These are phyloP conservation scores for Euphorbia tirucalli DNA, from an alignment of 345 rosid genomes.

Conservation along the genomic window DNA sequence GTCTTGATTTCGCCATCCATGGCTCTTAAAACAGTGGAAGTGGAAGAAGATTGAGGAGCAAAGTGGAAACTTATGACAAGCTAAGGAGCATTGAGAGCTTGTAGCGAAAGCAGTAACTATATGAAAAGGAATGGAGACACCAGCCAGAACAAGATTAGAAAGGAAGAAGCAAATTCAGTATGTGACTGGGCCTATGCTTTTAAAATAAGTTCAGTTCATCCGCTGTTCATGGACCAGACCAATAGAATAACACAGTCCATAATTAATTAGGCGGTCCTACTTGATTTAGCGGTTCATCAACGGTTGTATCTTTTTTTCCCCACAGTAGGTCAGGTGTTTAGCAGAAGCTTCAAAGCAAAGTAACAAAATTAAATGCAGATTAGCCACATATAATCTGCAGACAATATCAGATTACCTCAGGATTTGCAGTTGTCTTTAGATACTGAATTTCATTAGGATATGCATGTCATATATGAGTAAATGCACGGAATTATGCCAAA, in stretches of 20 bases:
- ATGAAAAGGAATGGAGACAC: constrained; percentile 11
- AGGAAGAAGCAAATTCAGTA: neutral
- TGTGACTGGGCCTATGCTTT: neutral
- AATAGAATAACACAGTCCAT: too few species aligned
- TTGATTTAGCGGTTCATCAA: neutral
- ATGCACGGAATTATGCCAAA: too few species aligned
- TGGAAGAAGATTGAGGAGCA: neutral
- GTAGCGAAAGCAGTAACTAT: neutral
- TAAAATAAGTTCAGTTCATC: neutral
- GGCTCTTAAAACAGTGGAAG: neutral
- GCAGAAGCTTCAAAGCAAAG: too few species aligned
- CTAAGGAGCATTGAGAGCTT: constrained; percentile 1
- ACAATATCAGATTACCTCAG: too few species aligned
- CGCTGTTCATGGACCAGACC: neutral
- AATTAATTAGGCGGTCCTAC: constrained; percentile 13
- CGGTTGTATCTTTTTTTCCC: too few species aligned
- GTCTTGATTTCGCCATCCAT: constrained; percentile 32
- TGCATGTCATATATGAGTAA: too few species aligned
- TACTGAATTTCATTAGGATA: too few species aligned
- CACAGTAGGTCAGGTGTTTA: neutral
- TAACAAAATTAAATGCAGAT: too few species aligned
- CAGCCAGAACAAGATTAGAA: constrained; percentile 16
- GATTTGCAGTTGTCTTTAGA: too few species aligned
- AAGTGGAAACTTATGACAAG: neutral
- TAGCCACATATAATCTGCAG: too few species aligned